phyloP scores from a whole-genome alignment of 306 rosid genomes.

The Ammopiptanthus mongolicus region DNA sequence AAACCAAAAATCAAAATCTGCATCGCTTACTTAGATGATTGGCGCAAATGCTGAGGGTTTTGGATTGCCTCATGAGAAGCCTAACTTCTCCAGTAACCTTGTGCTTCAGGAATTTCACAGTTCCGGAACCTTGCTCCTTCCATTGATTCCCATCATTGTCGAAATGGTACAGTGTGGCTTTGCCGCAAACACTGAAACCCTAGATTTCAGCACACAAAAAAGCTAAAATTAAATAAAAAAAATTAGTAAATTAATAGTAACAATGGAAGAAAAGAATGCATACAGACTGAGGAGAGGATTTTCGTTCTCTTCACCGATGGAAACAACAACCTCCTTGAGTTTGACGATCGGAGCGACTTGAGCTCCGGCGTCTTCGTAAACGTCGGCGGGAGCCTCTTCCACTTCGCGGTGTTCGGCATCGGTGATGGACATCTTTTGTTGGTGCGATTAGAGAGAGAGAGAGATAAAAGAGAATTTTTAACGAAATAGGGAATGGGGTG shows the following conservation, averaged over 20 bases:
- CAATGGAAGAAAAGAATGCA: neutral
- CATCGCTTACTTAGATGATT: constrained; percentile 66
- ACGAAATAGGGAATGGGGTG: too few species aligned
- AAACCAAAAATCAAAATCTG: rapidly evolving
- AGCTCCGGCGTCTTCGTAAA: constrained; percentile 90
- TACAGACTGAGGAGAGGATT: constrained; percentile 77
- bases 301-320: constrained; percentile 84
- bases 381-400: constrained; percentile 68
- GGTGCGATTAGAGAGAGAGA: neutral
- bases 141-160: constrained; percentile 86
- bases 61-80: constrained; percentile 86
- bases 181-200: constrained; percentile 26
- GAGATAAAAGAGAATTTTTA: too few species aligned
- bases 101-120: constrained; percentile 75
- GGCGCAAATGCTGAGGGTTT: constrained; percentile 89
- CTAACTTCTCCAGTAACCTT: constrained; percentile 60
- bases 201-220: neutral
- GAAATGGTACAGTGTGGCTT: constrained; percentile 73
- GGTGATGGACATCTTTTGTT: constrained; percentile 52
- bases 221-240: neutral
- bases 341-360: too few species aligned
- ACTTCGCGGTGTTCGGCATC: constrained; percentile 67
- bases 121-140: constrained; percentile 90
- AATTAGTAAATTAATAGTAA: neutral
- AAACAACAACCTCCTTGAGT: constrained; percentile 67